A percentile compares a stretch with the other conserved stretches of the same genome.
Evolutionary conservation across 805 yeast species (phyloP).

Genomic region (Metschnikowia koreensis): DNA sequence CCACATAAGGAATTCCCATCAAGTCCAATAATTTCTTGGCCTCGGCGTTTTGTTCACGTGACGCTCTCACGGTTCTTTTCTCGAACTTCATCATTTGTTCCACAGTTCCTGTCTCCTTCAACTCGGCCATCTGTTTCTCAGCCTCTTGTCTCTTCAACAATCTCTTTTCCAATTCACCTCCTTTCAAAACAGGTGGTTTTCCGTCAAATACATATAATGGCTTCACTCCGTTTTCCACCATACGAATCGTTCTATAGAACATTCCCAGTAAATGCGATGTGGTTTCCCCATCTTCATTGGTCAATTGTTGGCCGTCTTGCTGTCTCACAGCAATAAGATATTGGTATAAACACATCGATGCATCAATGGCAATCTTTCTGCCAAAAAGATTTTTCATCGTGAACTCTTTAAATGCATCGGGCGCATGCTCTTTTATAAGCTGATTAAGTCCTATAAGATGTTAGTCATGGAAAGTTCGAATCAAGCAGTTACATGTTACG

Average conservation of each 20-base stretch:
- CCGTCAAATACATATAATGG: conserved; percentile 98
- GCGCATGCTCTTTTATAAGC: conserved; percentile 86
- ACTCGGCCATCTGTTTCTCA: conserved; percentile 64
- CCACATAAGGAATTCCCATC: conserved; percentile 94
- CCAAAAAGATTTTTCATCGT: conserved; percentile 89
- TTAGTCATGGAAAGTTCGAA: neutral
- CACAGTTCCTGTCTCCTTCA: conserved; percentile 76
- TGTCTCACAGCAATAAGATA: conserved; percentile 95
- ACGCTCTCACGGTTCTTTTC: conserved; percentile 84
- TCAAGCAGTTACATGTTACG: neutral
- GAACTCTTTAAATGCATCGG: conserved; percentile 68
- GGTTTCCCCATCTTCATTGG: conserved; percentile 87
- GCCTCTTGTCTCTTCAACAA: conserved; percentile 81
- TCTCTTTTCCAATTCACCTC: conserved; percentile 90
- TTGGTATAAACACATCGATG: conserved; percentile 96
- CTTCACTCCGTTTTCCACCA: conserved; percentile 90
- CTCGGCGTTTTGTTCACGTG: conserved; percentile 89
- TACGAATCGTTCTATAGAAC: conserved; percentile 87
- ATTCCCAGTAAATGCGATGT: conserved; percentile 93
- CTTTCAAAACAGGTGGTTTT: conserved; percentile 90
- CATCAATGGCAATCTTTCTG: conserved; percentile 95
- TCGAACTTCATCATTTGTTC: conserved; percentile 77
- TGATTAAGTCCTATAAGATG: conserved; percentile 67
- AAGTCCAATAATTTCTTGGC: conserved; percentile 75
- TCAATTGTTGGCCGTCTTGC: conserved; percentile 91